A percentile compares a stretch with the other conserved stretches of the same genome.
These are phyloP conservation scores for Paecilomyces formosus DNA, from an alignment of 2,329 filamentous ascomycete genomes.

Conservation along the genomic window DNA sequence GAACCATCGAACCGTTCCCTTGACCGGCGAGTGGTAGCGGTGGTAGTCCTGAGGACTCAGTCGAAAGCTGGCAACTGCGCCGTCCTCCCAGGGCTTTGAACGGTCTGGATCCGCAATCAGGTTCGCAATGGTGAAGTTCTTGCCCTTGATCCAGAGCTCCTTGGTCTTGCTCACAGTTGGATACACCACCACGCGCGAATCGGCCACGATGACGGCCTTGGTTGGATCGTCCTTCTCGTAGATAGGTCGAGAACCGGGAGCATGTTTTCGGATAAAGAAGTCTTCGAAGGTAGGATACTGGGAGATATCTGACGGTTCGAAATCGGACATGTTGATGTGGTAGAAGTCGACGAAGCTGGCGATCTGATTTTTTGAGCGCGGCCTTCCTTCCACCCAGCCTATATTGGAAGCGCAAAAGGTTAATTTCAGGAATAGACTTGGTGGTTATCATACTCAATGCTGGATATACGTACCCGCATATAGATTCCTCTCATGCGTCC, in stretches of 20 bases:
- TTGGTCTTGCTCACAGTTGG: constrained; percentile 23
- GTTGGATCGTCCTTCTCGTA: constrained; percentile 15
- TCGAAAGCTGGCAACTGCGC: constrained; percentile 34
- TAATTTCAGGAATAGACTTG: constrained; percentile 6
- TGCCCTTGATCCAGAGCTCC: constrained; percentile 38
- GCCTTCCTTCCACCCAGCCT: constrained; percentile 17
- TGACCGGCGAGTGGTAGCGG: constrained; percentile 38
- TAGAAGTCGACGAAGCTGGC: constrained; percentile 30
- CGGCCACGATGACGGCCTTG: constrained; percentile 25
- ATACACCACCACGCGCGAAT: constrained; percentile 32
- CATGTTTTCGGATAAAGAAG: constrained; percentile 32
- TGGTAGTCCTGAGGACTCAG: constrained; percentile 41
- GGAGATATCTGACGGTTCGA: constrained; percentile 26
- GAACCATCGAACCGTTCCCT: constrained; percentile 29
- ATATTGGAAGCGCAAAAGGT: not conserved
- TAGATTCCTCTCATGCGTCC: constrained; percentile 29
- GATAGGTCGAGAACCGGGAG: constrained; percentile 22
- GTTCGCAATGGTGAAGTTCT: constrained; percentile 35
- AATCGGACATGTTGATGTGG: constrained; percentile 31
- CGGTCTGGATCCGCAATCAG: constrained; percentile 29
- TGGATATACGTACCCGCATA: constrained; percentile 18
- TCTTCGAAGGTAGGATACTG: constrained; percentile 30
- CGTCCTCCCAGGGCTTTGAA: constrained; percentile 25
- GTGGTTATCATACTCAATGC: not conserved
- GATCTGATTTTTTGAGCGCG: constrained; percentile 27